Base-by-base conservation (phyloP, 805 yeast species). In the Candida schatavii region DNA sequence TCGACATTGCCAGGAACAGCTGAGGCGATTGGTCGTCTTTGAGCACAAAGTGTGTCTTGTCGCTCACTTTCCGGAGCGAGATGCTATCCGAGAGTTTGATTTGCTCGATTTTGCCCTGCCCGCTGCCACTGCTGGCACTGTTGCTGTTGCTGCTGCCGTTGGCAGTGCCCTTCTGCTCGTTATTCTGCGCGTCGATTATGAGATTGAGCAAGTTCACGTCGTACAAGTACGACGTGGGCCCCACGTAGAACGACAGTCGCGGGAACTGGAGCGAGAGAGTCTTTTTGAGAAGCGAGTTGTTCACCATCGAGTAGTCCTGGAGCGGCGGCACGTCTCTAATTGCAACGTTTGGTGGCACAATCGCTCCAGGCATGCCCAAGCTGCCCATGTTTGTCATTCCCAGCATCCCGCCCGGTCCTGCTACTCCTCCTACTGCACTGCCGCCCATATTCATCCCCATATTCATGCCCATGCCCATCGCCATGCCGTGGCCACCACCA, bases 241-340 rank as follows among this genome's bases (percentile, higher is more conserved):
- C 97, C 17, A 90, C 83, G 52, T 81, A 85, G 54, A 88, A 88
- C 15, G 96, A 84, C 0, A 96, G 88, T 43, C 97, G 69, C 1
- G 98, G 97, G 53, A 82, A 88, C 57, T 88, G 97, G 17, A 87
- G 64, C n/a, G 86, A 77, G 25, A 83, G 67, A 0, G 89, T 82
- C 50, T 79, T 81, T 52, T 81, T 83, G 48, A 84, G 69, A 20
- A 84, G 60, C 3, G 88, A 81, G 46, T 81, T 75, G 49, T 75
- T 80, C 60, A 84, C 72, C 31, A 70, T 59, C 1, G 87, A 74
- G 59, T 85, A 84, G 57, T 85, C 90, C 39, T 78, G 81, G 11
- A 83, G 70, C 1, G 88, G 88, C 2, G 73, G 70, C 20, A 69
- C 74, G 30, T 76, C 80, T 41, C 83, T 54, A 27, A 78, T 72